These are phyloP conservation scores for Pyrus bretschneideri DNA, from an alignment of 306 rosid species.

Conservation along the genomic window DNA sequence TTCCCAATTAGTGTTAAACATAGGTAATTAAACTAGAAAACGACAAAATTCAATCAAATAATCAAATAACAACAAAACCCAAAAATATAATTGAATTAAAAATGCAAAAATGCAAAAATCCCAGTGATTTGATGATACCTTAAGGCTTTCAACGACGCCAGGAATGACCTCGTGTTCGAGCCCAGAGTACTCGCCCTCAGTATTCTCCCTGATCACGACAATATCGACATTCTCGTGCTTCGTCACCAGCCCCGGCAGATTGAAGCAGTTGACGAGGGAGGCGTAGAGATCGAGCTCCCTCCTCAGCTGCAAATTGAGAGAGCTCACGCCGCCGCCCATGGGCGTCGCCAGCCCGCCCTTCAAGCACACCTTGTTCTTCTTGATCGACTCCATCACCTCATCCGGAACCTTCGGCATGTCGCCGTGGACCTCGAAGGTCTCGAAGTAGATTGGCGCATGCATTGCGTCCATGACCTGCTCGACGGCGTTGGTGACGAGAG, in stretches of 20 bases:
- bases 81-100: neutral
- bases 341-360: constrained; percentile 80
- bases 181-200: constrained; percentile 86
- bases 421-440: constrained; percentile 59
- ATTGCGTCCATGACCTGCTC: constrained; percentile 86
- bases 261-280: constrained; percentile 78
- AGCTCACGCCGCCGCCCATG: constrained; percentile 80
- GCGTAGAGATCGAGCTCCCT: constrained; percentile 86
- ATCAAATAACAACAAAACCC: constrained; percentile 1
- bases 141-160: constrained; percentile 88
- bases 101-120: neutral
- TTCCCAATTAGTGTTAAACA: neutral
- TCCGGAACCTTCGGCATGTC: constrained; percentile 56
- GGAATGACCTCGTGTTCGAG: constrained; percentile 91
- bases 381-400: constrained; percentile 68
- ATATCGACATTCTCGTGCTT: constrained; percentile 75
- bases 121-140: constrained; percentile 27
- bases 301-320: constrained; percentile 70
- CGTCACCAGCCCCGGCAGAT: constrained; percentile 63
- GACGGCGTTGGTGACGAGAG: constrained; percentile 65
- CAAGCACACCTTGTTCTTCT: constrained; percentile 77
- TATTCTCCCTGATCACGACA: constrained; percentile 79
- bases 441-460: constrained; percentile 79
- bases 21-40: neutral
- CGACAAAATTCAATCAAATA: neutral